phyloP scores from a whole-genome alignment of 805 yeast genomes.

The Maudiozyma turicensis region DNA sequence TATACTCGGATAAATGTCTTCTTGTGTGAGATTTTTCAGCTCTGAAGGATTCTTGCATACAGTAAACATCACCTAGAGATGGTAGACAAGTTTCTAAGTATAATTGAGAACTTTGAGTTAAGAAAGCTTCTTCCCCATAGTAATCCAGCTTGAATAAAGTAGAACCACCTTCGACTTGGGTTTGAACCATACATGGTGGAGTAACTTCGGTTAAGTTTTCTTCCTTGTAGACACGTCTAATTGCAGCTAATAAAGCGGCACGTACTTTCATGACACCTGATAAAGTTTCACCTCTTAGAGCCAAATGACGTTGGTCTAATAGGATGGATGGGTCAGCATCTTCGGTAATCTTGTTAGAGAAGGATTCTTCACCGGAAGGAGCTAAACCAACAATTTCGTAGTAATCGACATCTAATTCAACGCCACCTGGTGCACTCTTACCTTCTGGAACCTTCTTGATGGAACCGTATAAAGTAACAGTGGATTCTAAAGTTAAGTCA shows the following conservation, averaged over 20 bases:
- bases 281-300: constrained; percentile 93
- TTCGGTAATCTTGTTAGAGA: constrained; percentile 90
- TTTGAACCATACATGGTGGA: constrained; percentile 99
- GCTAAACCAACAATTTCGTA: constrained; percentile 87
- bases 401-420: constrained; percentile 84
- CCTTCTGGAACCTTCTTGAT: constrained; percentile 87
- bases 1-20: constrained; percentile 93
- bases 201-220: constrained; percentile 82
- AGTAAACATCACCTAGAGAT: constrained; percentile 91
- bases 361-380: constrained; percentile 91
- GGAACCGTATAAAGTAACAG: constrained; percentile 71
- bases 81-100: constrained; percentile 95
- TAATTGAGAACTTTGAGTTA: constrained; percentile 95
- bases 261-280: constrained; percentile 92
- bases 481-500: constrained; percentile 80
- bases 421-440: constrained; percentile 94
- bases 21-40: constrained; percentile 99
- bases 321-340: constrained; percentile 86
- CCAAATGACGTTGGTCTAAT: constrained; percentile 89
- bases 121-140: constrained; percentile 93
- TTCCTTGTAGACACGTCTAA: constrained; percentile 70
- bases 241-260: constrained; percentile 60
- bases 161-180: constrained; percentile 99
- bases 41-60: constrained; percentile 97
- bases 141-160: constrained; percentile 87